phyloP scores from a whole-genome alignment of 73 alveolate species.

The Tetrahymena elliotti region DNA sequence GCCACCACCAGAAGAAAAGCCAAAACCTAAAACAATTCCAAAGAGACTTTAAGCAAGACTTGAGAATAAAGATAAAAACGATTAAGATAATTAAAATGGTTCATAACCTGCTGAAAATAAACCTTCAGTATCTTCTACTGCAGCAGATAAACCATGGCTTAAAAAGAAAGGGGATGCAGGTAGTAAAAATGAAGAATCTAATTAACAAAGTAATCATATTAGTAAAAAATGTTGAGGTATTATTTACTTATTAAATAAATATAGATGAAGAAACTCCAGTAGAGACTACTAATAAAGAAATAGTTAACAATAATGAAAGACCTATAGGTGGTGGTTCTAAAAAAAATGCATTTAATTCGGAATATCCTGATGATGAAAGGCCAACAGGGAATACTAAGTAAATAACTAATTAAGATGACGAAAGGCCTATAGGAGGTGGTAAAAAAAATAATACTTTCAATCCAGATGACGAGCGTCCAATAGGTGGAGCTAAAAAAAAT shows the following conservation, averaged over 20 bases:
- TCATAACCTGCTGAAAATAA: neutral
- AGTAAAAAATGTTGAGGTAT: neutral
- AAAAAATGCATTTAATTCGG: neutral
- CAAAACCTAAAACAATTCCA: conserved; percentile 7
- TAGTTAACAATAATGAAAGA: neutral
- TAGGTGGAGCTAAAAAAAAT: neutral
- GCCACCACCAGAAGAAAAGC: conserved; percentile 12
- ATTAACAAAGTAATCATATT: no score
- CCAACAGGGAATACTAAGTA: neutral
- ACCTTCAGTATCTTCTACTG: neutral
- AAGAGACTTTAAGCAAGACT: conserved; percentile 20
- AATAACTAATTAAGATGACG: neutral
- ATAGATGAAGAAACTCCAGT: neutral
- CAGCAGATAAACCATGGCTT: neutral
- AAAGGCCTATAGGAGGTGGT: neutral
- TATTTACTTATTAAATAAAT: neutral
- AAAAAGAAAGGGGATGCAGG: neutral
- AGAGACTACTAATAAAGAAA: neutral
- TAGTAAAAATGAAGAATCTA: neutral
- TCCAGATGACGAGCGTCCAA: neutral
- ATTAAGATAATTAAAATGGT: neutral
- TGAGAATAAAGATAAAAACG: neutral
- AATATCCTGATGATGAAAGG: neutral
- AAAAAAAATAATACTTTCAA: neutral
- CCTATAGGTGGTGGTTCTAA: neutral